Evolutionary conservation across 2,329 filamentous ascomycete genomes (phyloP).

Genomic region (Colletotrichum sp.): DNA sequence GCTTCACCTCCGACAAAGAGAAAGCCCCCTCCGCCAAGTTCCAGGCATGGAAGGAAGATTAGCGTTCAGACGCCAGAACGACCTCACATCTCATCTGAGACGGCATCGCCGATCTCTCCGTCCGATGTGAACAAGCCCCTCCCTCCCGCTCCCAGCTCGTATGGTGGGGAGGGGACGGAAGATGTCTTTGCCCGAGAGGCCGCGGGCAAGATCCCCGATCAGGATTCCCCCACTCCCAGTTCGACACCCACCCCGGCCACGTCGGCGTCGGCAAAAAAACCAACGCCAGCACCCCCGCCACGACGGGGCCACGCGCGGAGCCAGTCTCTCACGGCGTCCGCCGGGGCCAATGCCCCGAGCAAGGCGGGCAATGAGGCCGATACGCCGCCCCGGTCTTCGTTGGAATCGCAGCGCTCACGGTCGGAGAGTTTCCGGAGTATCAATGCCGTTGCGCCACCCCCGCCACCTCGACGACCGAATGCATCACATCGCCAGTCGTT

Average conservation of each 20-base stretch:
- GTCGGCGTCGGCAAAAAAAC: constrained; percentile 40
- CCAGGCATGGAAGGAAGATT: constrained; percentile 79
- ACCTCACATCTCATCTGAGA: constrained; percentile 24
- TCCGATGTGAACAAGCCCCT: constrained; percentile 68
- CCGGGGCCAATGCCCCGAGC: constrained; percentile 22
- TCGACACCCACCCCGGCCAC: constrained; percentile 39
- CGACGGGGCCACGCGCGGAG: constrained; percentile 52
- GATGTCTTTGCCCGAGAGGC: constrained; percentile 60
- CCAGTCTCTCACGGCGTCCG: constrained; percentile 29
- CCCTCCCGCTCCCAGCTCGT: constrained; percentile 56
- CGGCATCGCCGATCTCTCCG: constrained; percentile 32
- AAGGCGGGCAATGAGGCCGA: constrained; percentile 37
- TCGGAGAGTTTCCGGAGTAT: constrained; percentile 49
- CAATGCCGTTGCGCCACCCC: constrained; percentile 52
- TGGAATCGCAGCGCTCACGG: constrained; percentile 54
- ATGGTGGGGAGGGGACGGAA: constrained; percentile 53
- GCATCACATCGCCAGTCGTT: constrained; percentile 37
- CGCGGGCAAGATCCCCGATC: constrained; percentile 56
- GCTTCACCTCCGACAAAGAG: constrained; percentile 55
- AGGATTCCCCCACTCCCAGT: constrained; percentile 26
- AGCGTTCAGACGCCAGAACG: constrained; percentile 42
- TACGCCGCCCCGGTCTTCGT: constrained; percentile 50
- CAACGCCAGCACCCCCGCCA: constrained; percentile 57
- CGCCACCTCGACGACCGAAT: constrained; percentile 58
- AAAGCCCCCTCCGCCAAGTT: constrained; percentile 75